These are phyloP conservation scores for Phalaenopsis hybrid DNA, from an alignment of 116 monocot genomes.

Conservation along the genomic window DNA sequence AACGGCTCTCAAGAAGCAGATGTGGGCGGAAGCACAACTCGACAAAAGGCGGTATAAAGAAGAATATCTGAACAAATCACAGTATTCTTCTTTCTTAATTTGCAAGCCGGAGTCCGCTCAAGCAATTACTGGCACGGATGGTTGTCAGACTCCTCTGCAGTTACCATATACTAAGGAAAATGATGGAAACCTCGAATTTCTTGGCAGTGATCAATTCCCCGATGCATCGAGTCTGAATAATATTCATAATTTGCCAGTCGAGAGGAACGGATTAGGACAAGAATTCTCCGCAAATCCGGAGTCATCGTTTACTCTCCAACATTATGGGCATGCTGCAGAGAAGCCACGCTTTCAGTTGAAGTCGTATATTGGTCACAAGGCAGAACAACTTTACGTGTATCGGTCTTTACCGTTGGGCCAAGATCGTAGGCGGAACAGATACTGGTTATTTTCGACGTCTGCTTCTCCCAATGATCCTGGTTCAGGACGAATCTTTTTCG, in stretches of 20 bases:
- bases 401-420: slow-evolving; percentile 88
- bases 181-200: slow-evolving; percentile 26
- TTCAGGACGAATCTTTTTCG: slow-evolving; percentile 82
- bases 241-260: slow-evolving; percentile 20
- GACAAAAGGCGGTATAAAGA: slow-evolving; percentile 89
- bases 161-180: slow-evolving; percentile 28
- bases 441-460: slow-evolving; percentile 88
- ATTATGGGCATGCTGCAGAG: slow-evolving; percentile 60
- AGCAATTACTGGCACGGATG: slow-evolving; percentile 25
- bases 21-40: slow-evolving; percentile 94
- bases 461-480: slow-evolving; percentile 84
- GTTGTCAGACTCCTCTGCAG: slow-evolving; percentile 38
- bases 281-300: slow-evolving; percentile 46
- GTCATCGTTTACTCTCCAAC: slow-evolving; percentile 24
- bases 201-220: slow-evolving; percentile 36
- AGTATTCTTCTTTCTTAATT: slow-evolving; percentile 42
- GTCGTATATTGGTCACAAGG: slow-evolving; percentile 77
- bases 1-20: slow-evolving; percentile 91
- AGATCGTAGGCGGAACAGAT: slow-evolving; percentile 88
- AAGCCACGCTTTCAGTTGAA: slow-evolving; percentile 85
- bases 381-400: slow-evolving; percentile 82
- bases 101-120: slow-evolving; percentile 36
- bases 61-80: slow-evolving; percentile 52
- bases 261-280: slow-evolving; percentile 46
- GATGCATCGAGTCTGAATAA: slow-evolving; percentile 32